phyloP scores from a whole-genome alignment of 169 alveolate species.

The Eimeria falciformis region DNA sequence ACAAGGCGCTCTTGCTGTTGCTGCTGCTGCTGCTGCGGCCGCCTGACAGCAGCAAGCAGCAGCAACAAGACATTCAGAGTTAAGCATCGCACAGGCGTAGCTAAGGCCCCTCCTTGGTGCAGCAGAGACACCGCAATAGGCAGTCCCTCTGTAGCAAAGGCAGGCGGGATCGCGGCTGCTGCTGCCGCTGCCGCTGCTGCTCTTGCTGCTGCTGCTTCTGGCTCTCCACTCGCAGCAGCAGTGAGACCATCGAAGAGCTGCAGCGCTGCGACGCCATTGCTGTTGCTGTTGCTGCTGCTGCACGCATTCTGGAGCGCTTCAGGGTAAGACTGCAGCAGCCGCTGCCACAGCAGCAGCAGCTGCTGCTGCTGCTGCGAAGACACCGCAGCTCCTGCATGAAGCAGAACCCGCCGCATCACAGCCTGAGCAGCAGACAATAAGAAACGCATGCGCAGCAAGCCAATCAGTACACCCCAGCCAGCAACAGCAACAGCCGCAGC shows the following conservation, averaged over 20 bases:
- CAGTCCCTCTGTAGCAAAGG: neutral
- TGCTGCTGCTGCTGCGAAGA: conserved; percentile 7
- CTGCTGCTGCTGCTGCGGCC: conserved; percentile 37
- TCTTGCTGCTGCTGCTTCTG: conserved; percentile 37
- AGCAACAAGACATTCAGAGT: conserved; percentile 34
- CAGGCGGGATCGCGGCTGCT: neutral
- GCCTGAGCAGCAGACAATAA: conserved; percentile 2
- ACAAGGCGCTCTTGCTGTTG: conserved; percentile 32
- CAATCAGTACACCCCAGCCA: neutral
- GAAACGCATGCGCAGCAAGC: neutral
- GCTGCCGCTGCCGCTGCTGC: conserved; percentile 45
- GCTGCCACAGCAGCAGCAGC: conserved; percentile 67
- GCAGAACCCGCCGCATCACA: conserved; percentile 58
- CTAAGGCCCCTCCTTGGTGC: conserved; percentile 39
- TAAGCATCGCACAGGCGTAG: conserved; percentile 17
- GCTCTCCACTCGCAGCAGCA: neutral
- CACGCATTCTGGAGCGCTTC: conserved; percentile 26
- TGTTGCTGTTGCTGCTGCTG: conserved; percentile 40
- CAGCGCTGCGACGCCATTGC: neutral
- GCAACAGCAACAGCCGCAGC: conserved; percentile 23
- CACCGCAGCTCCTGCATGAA: conserved; percentile 39
- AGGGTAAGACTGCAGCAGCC: conserved; percentile 63
- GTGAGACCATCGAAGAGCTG: neutral
- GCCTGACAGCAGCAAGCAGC: conserved; percentile 55
- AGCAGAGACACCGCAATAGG: conserved; percentile 27